phyloP scores from a whole-genome alignment of 176 grass and related monocot genomes.

The Aegilops tauschii region DNA sequence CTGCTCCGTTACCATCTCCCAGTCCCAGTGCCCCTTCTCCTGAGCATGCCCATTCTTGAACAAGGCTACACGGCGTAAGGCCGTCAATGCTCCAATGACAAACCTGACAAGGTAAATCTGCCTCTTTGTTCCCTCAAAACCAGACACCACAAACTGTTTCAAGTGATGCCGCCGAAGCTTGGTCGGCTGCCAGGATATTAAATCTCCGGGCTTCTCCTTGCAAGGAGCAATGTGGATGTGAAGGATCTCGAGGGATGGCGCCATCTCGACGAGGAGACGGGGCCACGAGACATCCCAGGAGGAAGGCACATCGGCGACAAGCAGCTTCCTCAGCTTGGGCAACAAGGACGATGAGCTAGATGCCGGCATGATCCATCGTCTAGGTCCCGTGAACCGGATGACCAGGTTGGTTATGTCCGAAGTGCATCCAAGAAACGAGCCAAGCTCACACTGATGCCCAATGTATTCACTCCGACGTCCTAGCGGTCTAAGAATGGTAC shows the following conservation, averaged over 20 bases:
- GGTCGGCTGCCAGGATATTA: not conserved
- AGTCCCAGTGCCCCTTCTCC: not conserved
- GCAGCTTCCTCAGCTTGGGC: not conserved
- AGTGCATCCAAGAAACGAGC: not conserved
- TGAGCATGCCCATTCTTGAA: not conserved
- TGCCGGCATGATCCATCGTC: not conserved
- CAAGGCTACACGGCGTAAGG: not conserved
- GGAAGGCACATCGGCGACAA: conserved; percentile 2
- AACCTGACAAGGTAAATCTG: conserved; percentile 13
- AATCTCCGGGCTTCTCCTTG: not conserved
- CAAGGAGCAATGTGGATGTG: not conserved
- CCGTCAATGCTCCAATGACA: not conserved
- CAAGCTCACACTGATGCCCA: not conserved
- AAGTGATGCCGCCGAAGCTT: not conserved
- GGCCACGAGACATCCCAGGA: conserved; percentile 11
- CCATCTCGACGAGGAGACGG: not conserved
- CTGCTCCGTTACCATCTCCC: conserved; percentile 17
- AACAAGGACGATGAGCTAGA: not conserved
- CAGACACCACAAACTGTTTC: conserved; percentile 17
- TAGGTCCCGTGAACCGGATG: conserved; percentile 1
- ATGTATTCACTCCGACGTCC: not conserved
- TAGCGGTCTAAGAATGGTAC: not conserved
- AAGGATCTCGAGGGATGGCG: not conserved
- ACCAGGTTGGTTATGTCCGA: not conserved
- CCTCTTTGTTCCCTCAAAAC: not conserved